Evolutionary conservation across 345 rosid species (phyloP), one percentile per base, ranked within the genome.

Genomic region (Streptanthus diversifolius): DNA sequence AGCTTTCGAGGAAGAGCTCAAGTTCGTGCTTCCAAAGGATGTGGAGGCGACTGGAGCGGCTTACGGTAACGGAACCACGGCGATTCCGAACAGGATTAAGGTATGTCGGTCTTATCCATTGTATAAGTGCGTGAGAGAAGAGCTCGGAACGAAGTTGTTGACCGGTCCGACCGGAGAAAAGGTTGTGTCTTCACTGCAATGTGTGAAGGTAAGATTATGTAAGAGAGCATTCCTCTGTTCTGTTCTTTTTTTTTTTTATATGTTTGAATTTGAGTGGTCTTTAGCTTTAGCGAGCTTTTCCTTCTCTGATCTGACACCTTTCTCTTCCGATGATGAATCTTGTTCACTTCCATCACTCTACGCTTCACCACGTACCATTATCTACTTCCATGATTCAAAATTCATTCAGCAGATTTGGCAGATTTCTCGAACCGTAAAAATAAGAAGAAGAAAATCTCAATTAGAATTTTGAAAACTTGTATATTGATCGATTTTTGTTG

Each of bases 71-170:
- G 90, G 90, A 17, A 80, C 62, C 11, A 10, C 80, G 0, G 78
- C 76, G 4, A 81, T 85, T 69, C 63, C 83, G 0, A 89, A 89
- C 81, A 71, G 75, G 77, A 89, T 89, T 55, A 60, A 73, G 74
- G 85, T 80, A 39, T 89, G 91, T 79, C 69, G 95, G 70, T 86
- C 91, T 3, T 89, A 87, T 55, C 95, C 95, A 4, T 3, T 89
- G 49, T 87, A 89, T 82, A 82, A 53, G 51, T 82, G 83, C 36
- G 85, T 87, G 70, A 84, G 88, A 68, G 88, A 84, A 52, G 85
- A 79, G 71, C 70, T 86, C 1, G 84, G 88, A 17, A 85, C 88
- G 0, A 36, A 73, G 22, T 29, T 87, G 30, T n/a, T n/a, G n/a
- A n/a, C n/a, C n/a, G n/a, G n/a, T n/a, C 73, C 87, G 22, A 85